Evolutionary conservation across 2,329 filamentous ascomycete species (phyloP), one percentile per base, ranked within the genome.

Genomic region (Calonectria honghensis): DNA sequence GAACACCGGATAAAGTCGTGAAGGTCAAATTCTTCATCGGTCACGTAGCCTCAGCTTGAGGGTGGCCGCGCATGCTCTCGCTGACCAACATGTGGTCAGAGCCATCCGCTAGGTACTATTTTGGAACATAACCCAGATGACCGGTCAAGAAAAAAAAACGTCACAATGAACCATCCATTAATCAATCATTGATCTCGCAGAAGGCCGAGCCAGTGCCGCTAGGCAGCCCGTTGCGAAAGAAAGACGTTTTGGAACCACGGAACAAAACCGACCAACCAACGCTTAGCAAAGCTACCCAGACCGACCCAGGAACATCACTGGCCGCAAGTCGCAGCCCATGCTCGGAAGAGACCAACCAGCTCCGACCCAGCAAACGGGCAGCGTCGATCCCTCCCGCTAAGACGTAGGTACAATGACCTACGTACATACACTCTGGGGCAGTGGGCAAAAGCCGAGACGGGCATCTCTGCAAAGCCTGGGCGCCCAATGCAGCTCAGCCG

Each of bases 331-430:
- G 35, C 72, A 74, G 72, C 73, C 69, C 65, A 70, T 59, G 39
- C 66, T 69, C 70, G 70, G 35, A 24, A 61, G 41, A 63, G 67
- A 48, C 31, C 35, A 72, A 61, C 64, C 74, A 78, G 73, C 65
- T 69, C 52, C 59, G 66, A 71, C 72, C 72, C 72, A 69, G 72
- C 72, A 76, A 78, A 74, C 71, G 66, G 45, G 70, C 70, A 66
- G 67, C 69, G 78, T 78, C 72, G 77, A 80, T 80, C 78, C 51
- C 67, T 72, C 54, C 73, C 59, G 70, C 39, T 72, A 77, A 75
- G 69, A 16, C 29, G 57, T 54, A 51, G 45, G 67, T 54, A 31
- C 45, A 63, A 63, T 41, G 61, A 48, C 39, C 27, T 50, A 65
- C 39, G 41, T 50, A 50, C 41, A 65, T 13, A 10, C 32, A 37